These are phyloP conservation scores for Cyclostephanos tholiformis DNA, from an alignment of 108 stramenopile species.

Conservation along the genomic window DNA sequence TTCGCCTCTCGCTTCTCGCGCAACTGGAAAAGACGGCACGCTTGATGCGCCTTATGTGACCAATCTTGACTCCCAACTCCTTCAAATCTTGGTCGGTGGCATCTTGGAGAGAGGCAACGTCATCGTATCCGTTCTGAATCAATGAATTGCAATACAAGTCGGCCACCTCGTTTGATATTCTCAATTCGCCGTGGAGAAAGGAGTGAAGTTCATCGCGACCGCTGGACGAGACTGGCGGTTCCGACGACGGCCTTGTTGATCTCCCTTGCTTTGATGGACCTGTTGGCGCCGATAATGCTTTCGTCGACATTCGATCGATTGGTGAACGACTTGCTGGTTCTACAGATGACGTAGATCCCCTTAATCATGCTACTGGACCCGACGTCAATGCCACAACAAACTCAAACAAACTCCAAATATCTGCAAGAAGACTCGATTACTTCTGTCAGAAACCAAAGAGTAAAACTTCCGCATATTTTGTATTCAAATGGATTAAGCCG, in stretches of 20 bases:
- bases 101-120: constrained; percentile 49
- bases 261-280: constrained; percentile 15
- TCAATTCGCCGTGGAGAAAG: constrained; percentile 42
- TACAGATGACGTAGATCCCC: no score
- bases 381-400: no score
- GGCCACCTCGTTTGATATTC: constrained; percentile 43
- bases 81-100: constrained; percentile 50
- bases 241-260: constrained; percentile 18
- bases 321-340: neutral
- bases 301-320: constrained; percentile 11
- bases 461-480: no score
- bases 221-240: constrained; percentile 11
- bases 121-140: constrained; percentile 54
- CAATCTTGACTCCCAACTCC: constrained; percentile 53
- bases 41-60: constrained; percentile 53
- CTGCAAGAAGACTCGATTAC: no score
- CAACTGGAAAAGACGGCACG: constrained; percentile 40
- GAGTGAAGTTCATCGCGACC: constrained; percentile 28
- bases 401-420: no score
- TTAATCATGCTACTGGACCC: no score
- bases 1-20: constrained; percentile 31
- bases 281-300: neutral
- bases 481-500: no score
- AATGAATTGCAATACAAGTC: constrained; percentile 37
- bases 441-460: no score